Evolutionary conservation across 2,329 filamentous ascomycete genomes (phyloP).

Genomic region (Nemania sp.): DNA sequence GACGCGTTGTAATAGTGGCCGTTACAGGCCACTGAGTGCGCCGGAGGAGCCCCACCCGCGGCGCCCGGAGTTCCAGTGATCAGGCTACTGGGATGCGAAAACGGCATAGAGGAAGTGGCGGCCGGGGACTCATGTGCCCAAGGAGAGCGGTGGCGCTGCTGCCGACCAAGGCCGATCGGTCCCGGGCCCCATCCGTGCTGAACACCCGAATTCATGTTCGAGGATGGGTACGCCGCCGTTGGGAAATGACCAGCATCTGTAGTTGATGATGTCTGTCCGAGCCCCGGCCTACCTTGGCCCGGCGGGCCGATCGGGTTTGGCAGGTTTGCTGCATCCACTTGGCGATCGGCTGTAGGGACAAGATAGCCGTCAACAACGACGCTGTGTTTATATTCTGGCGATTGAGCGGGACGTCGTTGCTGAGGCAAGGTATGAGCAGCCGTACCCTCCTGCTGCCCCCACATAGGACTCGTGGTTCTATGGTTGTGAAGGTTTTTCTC

Average conservation of each 20-base stretch:
- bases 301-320: constrained; percentile 27
- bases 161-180: constrained; percentile 10
- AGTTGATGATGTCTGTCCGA: constrained; percentile 2
- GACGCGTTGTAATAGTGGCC: constrained; percentile 35
- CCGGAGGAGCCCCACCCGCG: constrained; percentile 19
- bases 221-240: constrained; percentile 11
- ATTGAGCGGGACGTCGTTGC: neutral
- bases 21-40: constrained; percentile 33
- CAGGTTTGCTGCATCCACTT: neutral
- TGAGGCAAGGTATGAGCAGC: constrained; percentile 4
- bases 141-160: constrained; percentile 30
- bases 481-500: constrained; percentile 10
- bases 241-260: neutral
- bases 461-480: constrained; percentile 17
- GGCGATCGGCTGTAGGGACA: constrained; percentile 27
- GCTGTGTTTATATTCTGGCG: constrained; percentile 3
- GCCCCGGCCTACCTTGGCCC: constrained; percentile 20
- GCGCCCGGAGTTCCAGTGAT: constrained; percentile 50
- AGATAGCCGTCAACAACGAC: constrained; percentile 18
- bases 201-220: constrained; percentile 17
- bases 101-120: constrained; percentile 40
- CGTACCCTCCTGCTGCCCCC: constrained; percentile 17
- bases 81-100: constrained; percentile 55
- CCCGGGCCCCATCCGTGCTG: constrained; percentile 15
- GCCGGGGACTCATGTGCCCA: constrained; percentile 24